Percentiles rank a stretch among this genome's conserved stretches.
Conservation (phyloP, 441 rosid genomes). For the Erodium trifolium region DNA sequence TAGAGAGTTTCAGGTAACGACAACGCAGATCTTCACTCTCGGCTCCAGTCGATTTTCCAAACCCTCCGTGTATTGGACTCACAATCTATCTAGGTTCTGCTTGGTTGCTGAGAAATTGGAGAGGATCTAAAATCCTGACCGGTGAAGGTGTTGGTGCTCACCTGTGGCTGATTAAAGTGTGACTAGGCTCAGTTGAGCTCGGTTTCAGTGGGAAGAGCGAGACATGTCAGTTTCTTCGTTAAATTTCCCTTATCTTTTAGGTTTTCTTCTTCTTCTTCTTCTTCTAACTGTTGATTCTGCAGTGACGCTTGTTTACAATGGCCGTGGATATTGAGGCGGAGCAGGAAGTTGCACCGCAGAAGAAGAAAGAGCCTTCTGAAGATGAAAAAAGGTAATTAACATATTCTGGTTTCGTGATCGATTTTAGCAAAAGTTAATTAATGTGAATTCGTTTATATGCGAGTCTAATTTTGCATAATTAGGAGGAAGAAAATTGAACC, state of each 20-base stretch:
- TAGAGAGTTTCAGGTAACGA: neutral
- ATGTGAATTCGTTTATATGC: neutral
- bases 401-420: neutral
- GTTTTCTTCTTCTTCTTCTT: neutral
- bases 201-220: neutral
- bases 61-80: too few species aligned
- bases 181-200: neutral
- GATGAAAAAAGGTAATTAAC: constrained; percentile 45
- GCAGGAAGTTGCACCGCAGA: constrained; percentile 26
- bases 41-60: too few species aligned
- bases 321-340: constrained; percentile 30
- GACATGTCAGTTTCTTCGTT: neutral
- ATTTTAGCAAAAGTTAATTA: constrained; percentile 3
- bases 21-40: neutral
- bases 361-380: constrained; percentile 57
- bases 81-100: neutral
- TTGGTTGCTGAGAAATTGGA: constrained; percentile 5
- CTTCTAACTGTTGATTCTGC: neutral
- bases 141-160: neutral
- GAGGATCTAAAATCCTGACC: neutral
- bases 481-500: constrained; percentile 86
- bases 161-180: neutral
- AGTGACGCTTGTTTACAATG: constrained; percentile 29
- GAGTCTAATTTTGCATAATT: constrained; percentile 9
- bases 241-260: too few species aligned